These are phyloP conservation scores for Salvia rosmarinus DNA, from an alignment of 257 asterid genomes.

Conservation along the genomic window DNA sequence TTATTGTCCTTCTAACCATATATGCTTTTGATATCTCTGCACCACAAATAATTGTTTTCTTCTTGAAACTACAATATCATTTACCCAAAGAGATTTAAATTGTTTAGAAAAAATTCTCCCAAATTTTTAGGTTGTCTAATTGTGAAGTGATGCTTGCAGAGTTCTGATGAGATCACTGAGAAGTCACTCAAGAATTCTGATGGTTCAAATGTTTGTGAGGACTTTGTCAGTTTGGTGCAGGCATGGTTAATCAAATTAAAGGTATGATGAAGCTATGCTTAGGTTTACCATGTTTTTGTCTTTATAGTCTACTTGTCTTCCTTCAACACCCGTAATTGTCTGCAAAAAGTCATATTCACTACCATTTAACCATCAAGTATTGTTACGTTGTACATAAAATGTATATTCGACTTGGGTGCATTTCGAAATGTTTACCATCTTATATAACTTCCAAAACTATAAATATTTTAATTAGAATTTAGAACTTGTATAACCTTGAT, in stretches of 20 bases:
- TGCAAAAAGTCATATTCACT: slow-evolving; percentile 18
- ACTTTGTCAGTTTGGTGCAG: slow-evolving; percentile 79
- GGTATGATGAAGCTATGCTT: slow-evolving; percentile 47
- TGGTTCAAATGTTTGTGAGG: slow-evolving; percentile 75
- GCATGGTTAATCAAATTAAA: slow-evolving; percentile 78
- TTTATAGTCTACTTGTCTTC: slow-evolving; percentile 11
- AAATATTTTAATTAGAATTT: neutral
- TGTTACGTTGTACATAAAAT: neutral
- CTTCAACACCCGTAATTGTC: slow-evolving; percentile 3
- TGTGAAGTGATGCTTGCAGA: slow-evolving; percentile 54
- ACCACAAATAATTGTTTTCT: neutral
- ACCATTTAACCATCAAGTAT: slow-evolving; percentile 1
- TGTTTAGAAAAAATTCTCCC: neutral
- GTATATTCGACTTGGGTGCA: slow-evolving; percentile 13
- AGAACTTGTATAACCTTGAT: slow-evolving; percentile 18
- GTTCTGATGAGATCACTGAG: slow-evolving; percentile 81
- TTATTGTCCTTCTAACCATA: neutral
- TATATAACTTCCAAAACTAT: slow-evolving; percentile 14
- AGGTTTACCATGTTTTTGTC: slow-evolving; percentile 17
- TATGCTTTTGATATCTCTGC: neutral
- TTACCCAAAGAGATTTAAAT: neutral
- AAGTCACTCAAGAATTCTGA: slow-evolving; percentile 71
- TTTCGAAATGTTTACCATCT: neutral
- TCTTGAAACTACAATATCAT: neutral
- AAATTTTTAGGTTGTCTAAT: neutral